phyloP scores from a whole-genome alignment of 2,329 filamentous ascomycete species.

The Trichoderma citrinoviride region DNA sequence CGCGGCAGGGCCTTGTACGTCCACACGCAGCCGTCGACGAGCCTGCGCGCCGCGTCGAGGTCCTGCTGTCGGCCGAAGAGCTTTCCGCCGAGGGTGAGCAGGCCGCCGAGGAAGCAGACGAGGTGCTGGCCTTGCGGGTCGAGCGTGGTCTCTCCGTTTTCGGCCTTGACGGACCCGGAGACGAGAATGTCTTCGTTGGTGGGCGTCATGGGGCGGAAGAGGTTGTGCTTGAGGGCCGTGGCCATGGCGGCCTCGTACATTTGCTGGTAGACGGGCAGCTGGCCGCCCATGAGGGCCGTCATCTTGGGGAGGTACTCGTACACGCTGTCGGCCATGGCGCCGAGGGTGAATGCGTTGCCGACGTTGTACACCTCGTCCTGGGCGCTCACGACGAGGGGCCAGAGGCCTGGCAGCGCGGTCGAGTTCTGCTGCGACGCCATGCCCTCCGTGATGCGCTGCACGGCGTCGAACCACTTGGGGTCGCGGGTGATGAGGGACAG shows the following conservation, averaged over 20 bases:
- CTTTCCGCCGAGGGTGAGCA: slow-evolving; percentile 60
- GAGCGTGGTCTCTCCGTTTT: slow-evolving; percentile 46
- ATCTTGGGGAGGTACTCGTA: slow-evolving; percentile 63
- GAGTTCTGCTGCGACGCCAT: slow-evolving; percentile 63
- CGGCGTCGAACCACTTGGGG: slow-evolving; percentile 70
- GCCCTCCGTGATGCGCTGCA: slow-evolving; percentile 65
- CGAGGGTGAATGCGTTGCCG: slow-evolving; percentile 47
- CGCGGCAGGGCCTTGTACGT: slow-evolving; percentile 51
- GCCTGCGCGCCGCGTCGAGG: slow-evolving; percentile 45
- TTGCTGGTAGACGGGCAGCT: slow-evolving; percentile 54
- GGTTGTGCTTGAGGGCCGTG: slow-evolving; percentile 57
- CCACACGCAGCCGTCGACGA: slow-evolving; percentile 57
- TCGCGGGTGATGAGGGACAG: slow-evolving; percentile 68
- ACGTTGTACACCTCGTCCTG: slow-evolving; percentile 45
- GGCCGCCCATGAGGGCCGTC: slow-evolving; percentile 63
- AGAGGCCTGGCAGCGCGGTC: slow-evolving; percentile 71
- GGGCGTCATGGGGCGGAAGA: slow-evolving; percentile 68
- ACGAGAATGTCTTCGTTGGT: slow-evolving; percentile 62
- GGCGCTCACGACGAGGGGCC: slow-evolving; percentile 64
- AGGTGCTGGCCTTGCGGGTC: slow-evolving; percentile 51
- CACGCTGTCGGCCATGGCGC: slow-evolving; percentile 52
- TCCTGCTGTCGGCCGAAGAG: slow-evolving; percentile 50
- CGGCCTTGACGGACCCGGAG: slow-evolving; percentile 49
- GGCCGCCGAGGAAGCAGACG: slow-evolving; percentile 63
- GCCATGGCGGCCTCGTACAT: slow-evolving; percentile 64